Percentiles rank a stretch among this genome's conserved stretches.
Evolutionary conservation across 495 filamentous ascomycete species (phyloP).

Genomic region (Amphirosellinia nigrospora): DNA sequence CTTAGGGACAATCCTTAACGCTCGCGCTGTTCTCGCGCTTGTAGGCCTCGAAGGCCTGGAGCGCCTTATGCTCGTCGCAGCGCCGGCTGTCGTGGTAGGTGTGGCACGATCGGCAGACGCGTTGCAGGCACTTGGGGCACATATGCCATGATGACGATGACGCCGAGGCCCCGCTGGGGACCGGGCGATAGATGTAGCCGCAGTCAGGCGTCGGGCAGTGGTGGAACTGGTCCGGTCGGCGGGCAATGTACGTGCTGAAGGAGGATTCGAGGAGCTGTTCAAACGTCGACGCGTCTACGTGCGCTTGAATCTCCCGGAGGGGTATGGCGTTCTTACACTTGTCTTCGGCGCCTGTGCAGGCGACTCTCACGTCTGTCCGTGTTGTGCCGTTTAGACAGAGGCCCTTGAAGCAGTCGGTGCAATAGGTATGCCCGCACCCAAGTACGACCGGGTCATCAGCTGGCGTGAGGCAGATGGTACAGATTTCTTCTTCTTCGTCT

Average conservation of each 20-base stretch:
- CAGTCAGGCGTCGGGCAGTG: slow-evolving; percentile 46
- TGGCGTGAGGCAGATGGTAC: slow-evolving; percentile 40
- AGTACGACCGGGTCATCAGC: slow-evolving; percentile 34
- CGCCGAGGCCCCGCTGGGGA: background rate
- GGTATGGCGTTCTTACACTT: slow-evolving; percentile 32
- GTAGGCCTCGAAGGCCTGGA: slow-evolving; percentile 22
- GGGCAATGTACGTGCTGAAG: slow-evolving; percentile 36
- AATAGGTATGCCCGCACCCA: slow-evolving; percentile 44
- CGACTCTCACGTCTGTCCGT: slow-evolving; percentile 28
- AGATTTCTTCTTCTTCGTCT: slow-evolving; percentile 28
- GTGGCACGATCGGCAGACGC: slow-evolving; percentile 41
- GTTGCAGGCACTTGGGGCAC: slow-evolving; percentile 37
- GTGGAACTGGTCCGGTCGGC: slow-evolving; percentile 30
- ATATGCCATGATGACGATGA: slow-evolving; percentile 9
- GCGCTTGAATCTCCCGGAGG: slow-evolving; percentile 30
- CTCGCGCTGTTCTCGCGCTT: background rate
- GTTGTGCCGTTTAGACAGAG: slow-evolving; percentile 31
- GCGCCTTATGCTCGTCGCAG: slow-evolving; percentile 35
- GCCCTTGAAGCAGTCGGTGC: slow-evolving; percentile 39
- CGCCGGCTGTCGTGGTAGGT: slow-evolving; percentile 36
- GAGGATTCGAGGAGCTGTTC: slow-evolving; percentile 39
- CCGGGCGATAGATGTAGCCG: slow-evolving; percentile 37
- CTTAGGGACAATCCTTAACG: slow-evolving; percentile 16
- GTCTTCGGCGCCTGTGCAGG: slow-evolving; percentile 33
- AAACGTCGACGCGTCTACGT: slow-evolving; percentile 31